phyloP scores from a whole-genome alignment of 2,329 filamentous ascomycete species.

The Pseudogymnoascus pannorum region DNA sequence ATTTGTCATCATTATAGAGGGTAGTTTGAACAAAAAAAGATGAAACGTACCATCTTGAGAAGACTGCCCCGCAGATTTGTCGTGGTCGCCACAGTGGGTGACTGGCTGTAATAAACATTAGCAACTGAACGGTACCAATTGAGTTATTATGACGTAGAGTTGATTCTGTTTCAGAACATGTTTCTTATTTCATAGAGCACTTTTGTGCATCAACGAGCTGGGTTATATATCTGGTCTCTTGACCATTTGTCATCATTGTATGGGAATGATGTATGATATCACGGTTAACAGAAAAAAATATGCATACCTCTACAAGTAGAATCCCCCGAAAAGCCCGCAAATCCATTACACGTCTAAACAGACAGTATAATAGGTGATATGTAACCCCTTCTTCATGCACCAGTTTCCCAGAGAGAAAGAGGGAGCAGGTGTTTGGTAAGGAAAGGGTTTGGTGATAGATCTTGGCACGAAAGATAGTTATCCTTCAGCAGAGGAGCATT shows the following conservation, averaged over 20 bases:
- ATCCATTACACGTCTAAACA: not conserved
- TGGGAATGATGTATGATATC: not conserved
- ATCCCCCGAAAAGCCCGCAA: not conserved
- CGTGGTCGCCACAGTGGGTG: not conserved
- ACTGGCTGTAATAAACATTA: not conserved
- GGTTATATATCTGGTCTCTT: conserved; percentile 10
- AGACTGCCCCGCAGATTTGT: not conserved
- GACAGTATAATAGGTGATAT: conserved; percentile 1
- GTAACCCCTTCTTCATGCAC: conserved; percentile 10
- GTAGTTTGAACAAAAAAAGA: not conserved
- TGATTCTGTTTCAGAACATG: conserved; percentile 3
- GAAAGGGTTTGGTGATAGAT: conserved; percentile 6
- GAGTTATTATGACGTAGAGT: not conserved
- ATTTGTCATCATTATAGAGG: conserved; percentile 7
- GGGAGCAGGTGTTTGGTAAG: conserved; percentile 9
- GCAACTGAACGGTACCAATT: not conserved
- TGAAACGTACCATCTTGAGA: not conserved
- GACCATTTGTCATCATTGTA: conserved; percentile 11
- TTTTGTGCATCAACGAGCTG: conserved; percentile 8
- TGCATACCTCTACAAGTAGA: conserved; percentile 6
- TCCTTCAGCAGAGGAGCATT: conserved; percentile 11
- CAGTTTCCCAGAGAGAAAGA: conserved; percentile 2
- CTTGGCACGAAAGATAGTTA: conserved; percentile 10
- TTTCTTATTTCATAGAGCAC: conserved; percentile 8
- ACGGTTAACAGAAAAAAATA: not conserved